A percentile compares a stretch with the other conserved stretches of the same genome.
Conservation (phyloP, 306 rosid species). For the Psophocarpus tetragonolobus region DNA sequence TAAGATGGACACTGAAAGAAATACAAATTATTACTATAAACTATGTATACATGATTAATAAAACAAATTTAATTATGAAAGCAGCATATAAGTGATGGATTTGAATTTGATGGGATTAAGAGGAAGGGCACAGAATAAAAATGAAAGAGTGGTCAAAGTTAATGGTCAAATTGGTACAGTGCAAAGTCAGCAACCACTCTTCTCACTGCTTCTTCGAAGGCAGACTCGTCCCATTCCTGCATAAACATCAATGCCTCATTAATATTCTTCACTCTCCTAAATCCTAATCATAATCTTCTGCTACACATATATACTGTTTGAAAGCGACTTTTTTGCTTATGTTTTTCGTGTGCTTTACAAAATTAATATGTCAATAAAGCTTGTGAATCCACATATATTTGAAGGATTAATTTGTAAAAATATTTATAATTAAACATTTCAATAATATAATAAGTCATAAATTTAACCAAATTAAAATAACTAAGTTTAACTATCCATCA, state of each 20-base stretch:
- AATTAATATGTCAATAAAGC: no score
- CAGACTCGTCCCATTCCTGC: conserved; percentile 83
- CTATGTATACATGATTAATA: not conserved
- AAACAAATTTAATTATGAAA: conserved; percentile 21
- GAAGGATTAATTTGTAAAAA: no score
- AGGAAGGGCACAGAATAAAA: conserved; percentile 7
- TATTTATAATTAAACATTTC: no score
- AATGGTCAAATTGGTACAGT: conserved; percentile 25
- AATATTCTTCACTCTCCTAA: conserved; percentile 7
- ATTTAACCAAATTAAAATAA: no score
- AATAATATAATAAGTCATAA: no score
- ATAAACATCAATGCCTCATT: not conserved
- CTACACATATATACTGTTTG: not conserved
- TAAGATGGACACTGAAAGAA: not conserved
- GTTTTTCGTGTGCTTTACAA: not conserved
- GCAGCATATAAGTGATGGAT: not conserved
- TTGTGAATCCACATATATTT: no score
- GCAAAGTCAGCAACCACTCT: conserved; percentile 66
- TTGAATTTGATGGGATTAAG: not conserved
- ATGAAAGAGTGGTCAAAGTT: not conserved
- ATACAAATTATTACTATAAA: not conserved
- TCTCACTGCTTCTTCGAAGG: conserved; percentile 90
- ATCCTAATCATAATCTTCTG: not conserved
- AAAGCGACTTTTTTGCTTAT: not conserved
- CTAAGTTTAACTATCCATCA: no score